Conservation (phyloP, 2,329 filamentous ascomycete species). For the Trichophyton verrucosum region DNA sequence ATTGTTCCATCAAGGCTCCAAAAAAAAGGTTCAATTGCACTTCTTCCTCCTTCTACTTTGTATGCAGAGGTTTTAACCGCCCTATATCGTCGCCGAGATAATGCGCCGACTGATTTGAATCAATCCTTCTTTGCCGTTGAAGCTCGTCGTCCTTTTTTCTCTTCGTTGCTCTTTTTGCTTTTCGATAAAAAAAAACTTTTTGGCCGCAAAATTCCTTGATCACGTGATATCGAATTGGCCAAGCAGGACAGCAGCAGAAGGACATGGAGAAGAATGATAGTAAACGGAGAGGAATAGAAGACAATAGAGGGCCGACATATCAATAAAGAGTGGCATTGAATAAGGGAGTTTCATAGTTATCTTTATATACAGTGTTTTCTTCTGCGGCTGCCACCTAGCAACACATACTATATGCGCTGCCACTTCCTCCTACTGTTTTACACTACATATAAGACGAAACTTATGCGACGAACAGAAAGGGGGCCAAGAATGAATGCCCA, state of each 20-base stretch:
- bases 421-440: too few relatives aligned
- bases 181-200: not conserved
- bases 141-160: not conserved
- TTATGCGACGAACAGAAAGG: not conserved
- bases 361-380: too few relatives aligned
- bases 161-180: not conserved
- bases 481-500: not conserved
- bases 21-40: not conserved
- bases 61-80: not conserved
- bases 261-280: not conserved
- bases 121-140: not conserved
- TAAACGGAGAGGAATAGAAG: not conserved
- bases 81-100: not conserved
- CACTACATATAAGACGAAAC: too few relatives aligned
- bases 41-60: not conserved
- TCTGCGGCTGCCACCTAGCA: too few relatives aligned
- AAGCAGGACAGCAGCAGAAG: not conserved
- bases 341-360: too few relatives aligned
- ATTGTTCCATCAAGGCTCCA: not conserved
- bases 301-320: not conserved
- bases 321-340: too few relatives aligned
- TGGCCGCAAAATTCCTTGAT: not conserved
- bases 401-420: too few relatives aligned
- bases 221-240: not conserved
- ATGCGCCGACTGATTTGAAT: not conserved